phyloP scores from a whole-genome alignment of 495 filamentous ascomycete species.

The Glutinoglossum americanum region DNA sequence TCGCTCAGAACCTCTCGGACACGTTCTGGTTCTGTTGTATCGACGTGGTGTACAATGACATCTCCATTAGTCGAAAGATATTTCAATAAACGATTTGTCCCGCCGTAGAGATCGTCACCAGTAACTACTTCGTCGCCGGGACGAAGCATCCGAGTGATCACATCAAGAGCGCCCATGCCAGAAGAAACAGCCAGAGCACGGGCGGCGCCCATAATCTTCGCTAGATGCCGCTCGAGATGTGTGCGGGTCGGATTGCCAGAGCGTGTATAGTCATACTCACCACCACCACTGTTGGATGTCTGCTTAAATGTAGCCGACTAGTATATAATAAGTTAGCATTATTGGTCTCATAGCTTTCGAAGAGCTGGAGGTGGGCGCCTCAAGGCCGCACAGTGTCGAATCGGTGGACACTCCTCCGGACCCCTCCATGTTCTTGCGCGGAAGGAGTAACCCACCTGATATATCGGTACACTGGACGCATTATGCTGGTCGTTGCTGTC shows the following conservation, averaged over 20 bases:
- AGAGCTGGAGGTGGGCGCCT: too few relatives aligned
- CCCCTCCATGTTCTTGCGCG: neutral
- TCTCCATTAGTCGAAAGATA: constrained; percentile 67
- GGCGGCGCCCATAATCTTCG: constrained; percentile 92
- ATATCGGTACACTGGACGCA: constrained; percentile 85
- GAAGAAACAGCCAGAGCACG: constrained; percentile 83
- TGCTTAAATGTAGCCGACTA: constrained; percentile 96
- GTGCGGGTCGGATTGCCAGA: constrained; percentile 93
- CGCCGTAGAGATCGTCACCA: constrained; percentile 90
- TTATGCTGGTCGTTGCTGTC: constrained; percentile 92
- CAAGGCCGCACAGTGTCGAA: too few relatives aligned
- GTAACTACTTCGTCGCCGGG: constrained; percentile 95
- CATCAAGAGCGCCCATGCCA: constrained; percentile 92
- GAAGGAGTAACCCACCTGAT: constrained; percentile 34
- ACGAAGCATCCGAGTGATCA: constrained; percentile 79
- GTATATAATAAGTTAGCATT: neutral
- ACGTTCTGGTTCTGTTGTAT: constrained; percentile 54
- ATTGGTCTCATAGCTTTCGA: neutral
- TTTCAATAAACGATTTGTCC: constrained; percentile 82
- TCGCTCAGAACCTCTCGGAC: constrained; percentile 43
- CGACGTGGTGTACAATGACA: constrained; percentile 87
- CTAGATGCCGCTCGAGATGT: constrained; percentile 87
- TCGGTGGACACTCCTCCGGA: neutral
- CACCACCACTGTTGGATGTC: constrained; percentile 48
- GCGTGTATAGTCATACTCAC: constrained; percentile 93